Conservation (phyloP, 2,329 filamentous ascomycete genomes). For the Penicillium sp. region DNA sequence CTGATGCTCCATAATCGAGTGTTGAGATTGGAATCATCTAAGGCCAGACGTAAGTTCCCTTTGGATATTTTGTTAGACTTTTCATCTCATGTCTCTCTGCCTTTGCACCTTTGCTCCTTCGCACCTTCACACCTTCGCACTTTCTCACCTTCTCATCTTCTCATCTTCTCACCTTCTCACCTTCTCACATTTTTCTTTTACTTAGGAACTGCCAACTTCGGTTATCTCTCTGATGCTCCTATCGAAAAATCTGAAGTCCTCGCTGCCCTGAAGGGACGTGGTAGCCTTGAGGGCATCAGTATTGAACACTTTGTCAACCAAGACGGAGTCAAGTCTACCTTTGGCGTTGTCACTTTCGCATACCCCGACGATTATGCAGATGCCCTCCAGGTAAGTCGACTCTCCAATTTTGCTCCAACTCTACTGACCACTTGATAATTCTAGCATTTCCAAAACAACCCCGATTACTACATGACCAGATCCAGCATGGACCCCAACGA, state of each 20-base stretch:
- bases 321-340: not conserved
- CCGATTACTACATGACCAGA: conserved; percentile 18
- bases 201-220: conserved; percentile 1
- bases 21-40: conserved; percentile 2
- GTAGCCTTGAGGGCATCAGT: not conserved
- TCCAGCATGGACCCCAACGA: conserved; percentile 17
- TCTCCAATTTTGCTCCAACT: not conserved
- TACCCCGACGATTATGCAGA: conserved; percentile 7
- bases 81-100: not conserved
- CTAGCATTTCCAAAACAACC: conserved; percentile 18
- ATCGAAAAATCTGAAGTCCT: conserved; percentile 17
- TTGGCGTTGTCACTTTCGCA: conserved; percentile 6
- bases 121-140: not conserved
- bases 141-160: not conserved
- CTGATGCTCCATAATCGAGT: not conserved
- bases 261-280: conserved; percentile 19
- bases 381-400: conserved; percentile 15
- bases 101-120: not conserved
- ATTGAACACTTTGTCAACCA: not conserved
- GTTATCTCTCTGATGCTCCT: not conserved
- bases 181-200: not conserved
- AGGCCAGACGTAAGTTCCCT: not conserved
- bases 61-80: not conserved
- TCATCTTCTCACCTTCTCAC: not conserved
- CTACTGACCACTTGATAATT: not conserved